Percentiles rank a stretch among this genome's conserved stretches.
These are phyloP conservation scores for Diplodia scrobiculata DNA, from an alignment of 2,329 filamentous ascomycete genomes.

Conservation along the genomic window DNA sequence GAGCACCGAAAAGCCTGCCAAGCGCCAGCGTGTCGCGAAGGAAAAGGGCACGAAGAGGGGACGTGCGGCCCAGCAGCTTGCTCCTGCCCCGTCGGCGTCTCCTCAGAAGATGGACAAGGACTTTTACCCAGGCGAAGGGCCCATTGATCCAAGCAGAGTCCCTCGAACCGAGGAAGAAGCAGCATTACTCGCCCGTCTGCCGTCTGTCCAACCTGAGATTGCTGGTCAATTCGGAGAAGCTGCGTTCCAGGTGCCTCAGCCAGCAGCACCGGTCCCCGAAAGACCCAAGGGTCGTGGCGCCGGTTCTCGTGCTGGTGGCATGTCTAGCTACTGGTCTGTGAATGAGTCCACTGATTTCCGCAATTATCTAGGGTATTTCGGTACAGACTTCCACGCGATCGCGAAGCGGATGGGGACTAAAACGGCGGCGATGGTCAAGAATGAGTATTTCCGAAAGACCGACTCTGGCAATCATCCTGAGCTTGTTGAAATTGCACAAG, in stretches of 20 bases:
- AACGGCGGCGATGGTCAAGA: constrained; percentile 76
- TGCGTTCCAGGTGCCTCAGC: constrained; percentile 42
- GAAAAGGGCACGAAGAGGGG: constrained; percentile 39
- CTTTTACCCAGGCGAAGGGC: constrained; percentile 11
- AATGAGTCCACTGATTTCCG: constrained; percentile 78
- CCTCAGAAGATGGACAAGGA: constrained; percentile 32
- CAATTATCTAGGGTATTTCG: constrained; percentile 70
- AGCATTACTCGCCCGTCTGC: constrained; percentile 2
- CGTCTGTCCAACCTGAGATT: constrained; percentile 21
- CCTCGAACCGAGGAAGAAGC: constrained; percentile 19
- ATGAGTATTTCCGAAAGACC: constrained; percentile 53
- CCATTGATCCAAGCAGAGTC: not conserved
- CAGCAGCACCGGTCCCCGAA: constrained; percentile 18
- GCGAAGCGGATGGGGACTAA: constrained; percentile 80
- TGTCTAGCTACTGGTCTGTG: constrained; percentile 86
- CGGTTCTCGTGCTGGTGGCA: constrained; percentile 48
- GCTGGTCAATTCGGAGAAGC: constrained; percentile 48
- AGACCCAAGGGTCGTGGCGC: constrained; percentile 18
- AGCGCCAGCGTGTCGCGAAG: constrained; percentile 42
- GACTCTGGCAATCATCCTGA: constrained; percentile 48
- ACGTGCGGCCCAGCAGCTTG: constrained; percentile 38
- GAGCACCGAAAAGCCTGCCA: constrained; percentile 40
- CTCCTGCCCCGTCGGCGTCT: constrained; percentile 37
- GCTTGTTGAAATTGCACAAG: constrained; percentile 46
- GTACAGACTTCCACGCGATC: constrained; percentile 76